Conservation (phyloP, 306 rosid genomes). For the Malus sieversii region DNA sequence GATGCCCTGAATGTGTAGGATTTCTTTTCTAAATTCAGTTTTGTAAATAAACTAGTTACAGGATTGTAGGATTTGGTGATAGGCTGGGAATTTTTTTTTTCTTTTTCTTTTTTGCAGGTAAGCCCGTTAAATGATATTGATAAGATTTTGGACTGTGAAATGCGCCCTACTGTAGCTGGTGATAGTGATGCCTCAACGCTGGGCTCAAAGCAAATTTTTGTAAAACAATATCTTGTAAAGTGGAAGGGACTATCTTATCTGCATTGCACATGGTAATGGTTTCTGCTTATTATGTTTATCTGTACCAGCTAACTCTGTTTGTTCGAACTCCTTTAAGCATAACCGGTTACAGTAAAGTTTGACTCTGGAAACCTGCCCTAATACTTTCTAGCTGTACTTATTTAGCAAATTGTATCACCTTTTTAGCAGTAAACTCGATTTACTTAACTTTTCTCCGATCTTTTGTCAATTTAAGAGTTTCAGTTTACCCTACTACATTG, state of each 20-base stretch:
- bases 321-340: background rate
- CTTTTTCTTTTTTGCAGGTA: conserved; percentile 48
- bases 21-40: conserved; percentile 10
- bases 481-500: conserved; percentile 12
- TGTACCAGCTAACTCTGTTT: background rate
- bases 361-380: background rate
- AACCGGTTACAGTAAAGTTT: background rate
- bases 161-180: conserved; percentile 83
- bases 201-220: conserved; percentile 79
- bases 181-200: conserved; percentile 65
- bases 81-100: conserved; percentile 4
- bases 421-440: background rate
- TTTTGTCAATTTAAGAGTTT: conserved; percentile 19
- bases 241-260: conserved; percentile 94
- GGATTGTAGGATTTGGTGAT: conserved; percentile 7
- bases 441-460: conserved; percentile 1
- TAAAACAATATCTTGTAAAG: conserved; percentile 94
- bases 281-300: background rate
- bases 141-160: conserved; percentile 82
- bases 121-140: conserved; percentile 91
- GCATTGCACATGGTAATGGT: conserved; percentile 76
- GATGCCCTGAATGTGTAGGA: conserved; percentile 98
- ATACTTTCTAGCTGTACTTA: background rate
- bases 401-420: background rate
- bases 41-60: background rate